phyloP scores from a whole-genome alignment of 805 yeast genomes.

The Candida hispaniensis region DNA sequence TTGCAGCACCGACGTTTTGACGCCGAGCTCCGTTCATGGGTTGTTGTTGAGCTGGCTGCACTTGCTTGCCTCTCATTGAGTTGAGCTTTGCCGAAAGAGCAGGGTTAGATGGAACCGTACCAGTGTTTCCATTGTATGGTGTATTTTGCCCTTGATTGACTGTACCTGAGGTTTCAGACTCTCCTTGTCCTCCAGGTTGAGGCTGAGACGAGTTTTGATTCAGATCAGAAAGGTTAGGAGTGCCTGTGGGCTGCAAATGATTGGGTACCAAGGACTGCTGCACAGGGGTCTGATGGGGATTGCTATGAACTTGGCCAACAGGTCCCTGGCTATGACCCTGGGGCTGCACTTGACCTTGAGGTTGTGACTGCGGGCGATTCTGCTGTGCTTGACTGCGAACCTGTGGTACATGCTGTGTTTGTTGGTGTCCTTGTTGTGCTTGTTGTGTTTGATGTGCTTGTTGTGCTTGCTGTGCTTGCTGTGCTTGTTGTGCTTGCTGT shows the following conservation, averaged over 20 bases:
- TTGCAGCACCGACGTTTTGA: constrained; percentile 37
- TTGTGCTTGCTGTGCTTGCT: constrained; percentile 17
- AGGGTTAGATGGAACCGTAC: constrained; percentile 11
- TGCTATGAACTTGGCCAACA: constrained; percentile 21
- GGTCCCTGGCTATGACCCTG: constrained; percentile 20
- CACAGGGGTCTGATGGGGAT: constrained; percentile 17
- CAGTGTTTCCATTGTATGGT: too few relatives aligned
- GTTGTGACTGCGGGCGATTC: constrained; percentile 11
- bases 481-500: constrained; percentile 19
- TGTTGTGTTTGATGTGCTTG: constrained; percentile 17
- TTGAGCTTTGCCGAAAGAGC: constrained; percentile 15
- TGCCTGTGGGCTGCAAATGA: constrained; percentile 18
- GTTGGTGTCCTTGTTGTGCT: constrained; percentile 16
- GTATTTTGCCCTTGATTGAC: too few relatives aligned
- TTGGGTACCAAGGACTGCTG: constrained; percentile 14
- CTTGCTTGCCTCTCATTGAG: constrained; percentile 9
- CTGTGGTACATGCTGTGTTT: constrained; percentile 17
- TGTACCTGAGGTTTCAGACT: too few relatives aligned
- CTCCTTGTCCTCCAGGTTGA: too few relatives aligned
- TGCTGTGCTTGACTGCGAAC: constrained; percentile 16
- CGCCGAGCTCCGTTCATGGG: constrained; percentile 25
- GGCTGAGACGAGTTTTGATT: too few relatives aligned
- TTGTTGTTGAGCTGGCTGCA: constrained; percentile 8
- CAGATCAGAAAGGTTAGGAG: constrained; percentile 16
- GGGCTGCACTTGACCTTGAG: constrained; percentile 19